A percentile compares a stretch with the other conserved stretches of the same genome.
Conservation (phyloP, 306 rosid species). For the Acacia confusa region DNA sequence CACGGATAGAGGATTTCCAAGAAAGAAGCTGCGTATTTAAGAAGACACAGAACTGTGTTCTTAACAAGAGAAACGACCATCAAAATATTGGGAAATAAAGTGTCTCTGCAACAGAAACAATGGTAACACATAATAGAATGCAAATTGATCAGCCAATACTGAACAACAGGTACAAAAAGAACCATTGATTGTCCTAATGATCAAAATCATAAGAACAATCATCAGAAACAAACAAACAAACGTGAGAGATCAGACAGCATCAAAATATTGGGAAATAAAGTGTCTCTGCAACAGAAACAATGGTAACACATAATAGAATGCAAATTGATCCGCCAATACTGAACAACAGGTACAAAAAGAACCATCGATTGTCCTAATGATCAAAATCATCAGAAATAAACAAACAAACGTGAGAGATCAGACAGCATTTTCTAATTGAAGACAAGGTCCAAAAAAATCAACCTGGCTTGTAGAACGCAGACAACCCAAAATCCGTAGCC, state of each 20-base stretch:
- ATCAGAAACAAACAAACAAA: conserved; percentile 27
- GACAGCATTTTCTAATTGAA: not conserved
- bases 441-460: not conserved
- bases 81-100: conserved; percentile 3
- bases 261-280: conserved; percentile 3
- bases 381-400: conserved; percentile 11
- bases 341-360: not conserved
- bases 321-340: not conserved
- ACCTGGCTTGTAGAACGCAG: conserved; percentile 52
- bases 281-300: not conserved
- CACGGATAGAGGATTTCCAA: not conserved
- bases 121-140: not conserved
- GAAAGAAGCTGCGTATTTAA: not conserved
- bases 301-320: not conserved
- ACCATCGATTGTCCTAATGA: conserved; percentile 1
- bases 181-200: conserved; percentile 1
- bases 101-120: not conserved
- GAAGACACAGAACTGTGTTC: not conserved
- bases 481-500: conserved; percentile 53
- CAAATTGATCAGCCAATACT: not conserved
- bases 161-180: not conserved
- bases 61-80: not conserved
- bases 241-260: conserved; percentile 1
- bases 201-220: not conserved
- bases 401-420: conserved; percentile 12